These are phyloP conservation scores for Exutisphaerella laricina DNA, from an alignment of 2,329 filamentous ascomycete genomes.

Conservation along the genomic window DNA sequence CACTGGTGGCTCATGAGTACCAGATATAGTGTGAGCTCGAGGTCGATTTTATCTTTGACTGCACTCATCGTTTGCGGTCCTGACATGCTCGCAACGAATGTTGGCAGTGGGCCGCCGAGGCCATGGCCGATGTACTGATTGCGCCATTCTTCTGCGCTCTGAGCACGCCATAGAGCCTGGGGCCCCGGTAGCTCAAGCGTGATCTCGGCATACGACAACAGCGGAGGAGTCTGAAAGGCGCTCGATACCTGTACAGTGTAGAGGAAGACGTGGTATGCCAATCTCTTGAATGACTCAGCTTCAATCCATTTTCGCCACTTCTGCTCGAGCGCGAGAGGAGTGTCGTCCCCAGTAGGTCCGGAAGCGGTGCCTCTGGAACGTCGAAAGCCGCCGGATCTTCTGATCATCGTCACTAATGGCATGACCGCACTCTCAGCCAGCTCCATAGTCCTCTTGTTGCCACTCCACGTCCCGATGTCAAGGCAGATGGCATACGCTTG, in stretches of 20 bases:
- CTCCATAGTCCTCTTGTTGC: conserved; percentile 21
- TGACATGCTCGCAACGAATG: conserved; percentile 17
- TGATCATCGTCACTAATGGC: conserved; percentile 19
- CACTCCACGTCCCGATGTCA: conserved; percentile 19
- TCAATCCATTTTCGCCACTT: conserved; percentile 20
- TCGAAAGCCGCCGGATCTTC: conserved; percentile 17
- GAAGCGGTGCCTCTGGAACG: conserved; percentile 9
- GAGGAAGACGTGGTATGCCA: conserved; percentile 18
- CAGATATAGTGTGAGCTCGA: conserved; percentile 17
- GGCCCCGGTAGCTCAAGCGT: conserved; percentile 18
- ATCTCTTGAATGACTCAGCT: conserved; percentile 18
- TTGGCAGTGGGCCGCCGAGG: conserved; percentile 11
- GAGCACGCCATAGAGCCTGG: conserved; percentile 15
- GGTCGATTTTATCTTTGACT: conserved; percentile 12
- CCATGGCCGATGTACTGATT: conserved; percentile 15
- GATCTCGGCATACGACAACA: conserved; percentile 19
- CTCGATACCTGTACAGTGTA: conserved; percentile 17
- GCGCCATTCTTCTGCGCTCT: conserved; percentile 16
- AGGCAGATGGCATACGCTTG: conserved; percentile 18
- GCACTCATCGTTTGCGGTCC: conserved; percentile 14
- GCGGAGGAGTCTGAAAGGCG: conserved; percentile 17
- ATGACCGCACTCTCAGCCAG: conserved; percentile 12
- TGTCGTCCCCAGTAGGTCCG: conserved; percentile 10
- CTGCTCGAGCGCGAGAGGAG: conserved; percentile 8
- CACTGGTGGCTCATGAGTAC: conserved; percentile 18